phyloP scores from a whole-genome alignment of 805 yeast species.

The Candida lessepsii region DNA sequence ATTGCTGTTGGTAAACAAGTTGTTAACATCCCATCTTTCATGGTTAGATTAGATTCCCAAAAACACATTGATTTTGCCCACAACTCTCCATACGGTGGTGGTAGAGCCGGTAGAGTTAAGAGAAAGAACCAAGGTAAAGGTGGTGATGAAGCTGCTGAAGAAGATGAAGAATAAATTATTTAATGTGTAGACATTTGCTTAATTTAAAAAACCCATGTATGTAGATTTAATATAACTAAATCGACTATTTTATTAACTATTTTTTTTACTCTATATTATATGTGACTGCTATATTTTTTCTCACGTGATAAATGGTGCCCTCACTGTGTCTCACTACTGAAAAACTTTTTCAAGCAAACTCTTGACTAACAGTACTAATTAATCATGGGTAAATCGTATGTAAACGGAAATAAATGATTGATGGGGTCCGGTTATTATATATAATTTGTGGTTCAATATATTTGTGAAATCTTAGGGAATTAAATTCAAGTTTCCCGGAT shows the following conservation, averaged over 20 bases:
- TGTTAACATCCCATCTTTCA: constrained; percentile 98
- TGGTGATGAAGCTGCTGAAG: constrained; percentile 62
- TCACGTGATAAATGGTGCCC: not conserved
- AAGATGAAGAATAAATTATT: constrained; percentile 68
- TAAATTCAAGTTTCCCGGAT: too few species aligned
- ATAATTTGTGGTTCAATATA: too few species aligned
- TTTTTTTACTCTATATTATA: not conserved
- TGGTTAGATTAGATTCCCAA: constrained; percentile 99
- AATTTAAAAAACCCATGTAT: constrained; percentile 7
- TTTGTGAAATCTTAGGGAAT: too few species aligned
- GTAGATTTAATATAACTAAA: constrained; percentile 12
- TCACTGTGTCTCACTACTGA: constrained; percentile 7
- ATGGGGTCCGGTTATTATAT: too few species aligned
- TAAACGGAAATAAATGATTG: constrained; percentile 7
- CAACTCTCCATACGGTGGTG: constrained; percentile 99
- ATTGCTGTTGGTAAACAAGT: constrained; percentile 99
- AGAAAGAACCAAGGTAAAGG: constrained; percentile 78
- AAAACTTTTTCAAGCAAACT: constrained; percentile 13
- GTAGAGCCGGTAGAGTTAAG: constrained; percentile 99
- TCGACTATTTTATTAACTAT: constrained; percentile 1
- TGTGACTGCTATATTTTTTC: constrained; percentile 4
- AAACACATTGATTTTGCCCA: constrained; percentile 99
- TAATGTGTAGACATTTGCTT: constrained; percentile 9
- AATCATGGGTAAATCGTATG: constrained; percentile 42
- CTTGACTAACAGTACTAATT: constrained; percentile 11